These are phyloP conservation scores for Passalora sequoiae DNA, from an alignment of 2,329 filamentous ascomycete genomes.

Conservation along the genomic window DNA sequence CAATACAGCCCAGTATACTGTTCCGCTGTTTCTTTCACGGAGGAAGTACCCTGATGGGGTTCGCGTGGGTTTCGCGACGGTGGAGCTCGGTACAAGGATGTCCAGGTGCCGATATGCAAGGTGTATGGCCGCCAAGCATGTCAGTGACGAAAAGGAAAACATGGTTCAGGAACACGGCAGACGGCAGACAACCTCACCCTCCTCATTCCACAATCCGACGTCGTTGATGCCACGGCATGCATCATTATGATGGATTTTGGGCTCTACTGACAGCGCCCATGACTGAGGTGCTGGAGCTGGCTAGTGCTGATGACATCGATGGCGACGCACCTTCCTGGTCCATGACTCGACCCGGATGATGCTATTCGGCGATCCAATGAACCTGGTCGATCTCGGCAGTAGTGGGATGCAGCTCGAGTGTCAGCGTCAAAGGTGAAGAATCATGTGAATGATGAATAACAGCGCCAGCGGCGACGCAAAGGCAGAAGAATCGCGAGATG, in stretches of 20 bases:
- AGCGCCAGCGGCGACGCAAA: not conserved
- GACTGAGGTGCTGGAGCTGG: not conserved
- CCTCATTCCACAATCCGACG: not conserved
- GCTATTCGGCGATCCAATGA: not conserved
- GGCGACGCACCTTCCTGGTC: not conserved
- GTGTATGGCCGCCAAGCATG: not conserved
- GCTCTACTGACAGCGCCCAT: not conserved
- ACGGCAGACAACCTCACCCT: not conserved
- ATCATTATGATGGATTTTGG: not conserved
- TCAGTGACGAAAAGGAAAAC: not conserved
- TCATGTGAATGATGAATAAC: not conserved
- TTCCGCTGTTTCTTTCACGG: not conserved
- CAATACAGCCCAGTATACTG: not conserved
- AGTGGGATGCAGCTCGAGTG: not conserved
- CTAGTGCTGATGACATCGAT: constrained; percentile 1
- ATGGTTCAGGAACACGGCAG: not conserved
- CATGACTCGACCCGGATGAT: constrained; percentile 1
- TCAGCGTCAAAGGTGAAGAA: too few species aligned
- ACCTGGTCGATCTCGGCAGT: not conserved
- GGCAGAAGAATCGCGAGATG: not conserved
- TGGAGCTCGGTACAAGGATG: not conserved
- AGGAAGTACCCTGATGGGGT: not conserved
- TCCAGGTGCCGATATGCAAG: not conserved
- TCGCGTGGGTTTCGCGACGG: not conserved
- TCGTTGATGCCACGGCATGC: not conserved